These are phyloP conservation scores for Phascolomyces articulosus DNA, from an alignment of 371 early-diverging fungal species.

Conservation along the genomic window DNA sequence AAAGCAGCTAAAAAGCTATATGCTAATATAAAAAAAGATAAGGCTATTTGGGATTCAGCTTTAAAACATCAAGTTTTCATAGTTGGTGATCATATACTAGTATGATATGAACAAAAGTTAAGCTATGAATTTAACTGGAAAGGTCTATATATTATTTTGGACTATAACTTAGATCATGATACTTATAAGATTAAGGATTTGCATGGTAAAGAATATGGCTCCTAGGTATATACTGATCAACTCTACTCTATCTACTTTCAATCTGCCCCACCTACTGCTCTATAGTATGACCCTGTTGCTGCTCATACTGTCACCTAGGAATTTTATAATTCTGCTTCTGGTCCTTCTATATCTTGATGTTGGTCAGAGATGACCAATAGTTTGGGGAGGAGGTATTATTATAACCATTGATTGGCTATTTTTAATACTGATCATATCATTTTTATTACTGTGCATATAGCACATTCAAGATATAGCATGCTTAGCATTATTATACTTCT, in stretches of 20 bases:
- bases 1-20: neutral
- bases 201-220: neutral
- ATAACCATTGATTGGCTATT: no score
- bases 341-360: no score
- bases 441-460: no score
- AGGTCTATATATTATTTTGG: conserved; percentile 8
- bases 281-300: conserved; percentile 4
- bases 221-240: conserved; percentile 8
- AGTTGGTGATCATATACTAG: conserved; percentile 16
- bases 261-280: neutral
- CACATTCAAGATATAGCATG: no score
- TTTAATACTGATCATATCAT: no score
- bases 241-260: neutral
- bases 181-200: conserved; percentile 6
- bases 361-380: no score
- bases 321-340: no score
- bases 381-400: no score
- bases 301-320: neutral
- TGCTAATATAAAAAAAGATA: conserved; percentile 16
- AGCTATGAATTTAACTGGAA: conserved; percentile 13
- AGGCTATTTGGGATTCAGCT: conserved; percentile 21
- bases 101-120: conserved; percentile 8
- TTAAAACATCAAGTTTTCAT: conserved; percentile 9
- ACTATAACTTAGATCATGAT: neutral
- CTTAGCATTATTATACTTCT: no score